Percentiles rank a stretch among this genome's conserved stretches.
Conservation (phyloP, 768 basidiomycete species). For the Mycena vitilis region DNA sequence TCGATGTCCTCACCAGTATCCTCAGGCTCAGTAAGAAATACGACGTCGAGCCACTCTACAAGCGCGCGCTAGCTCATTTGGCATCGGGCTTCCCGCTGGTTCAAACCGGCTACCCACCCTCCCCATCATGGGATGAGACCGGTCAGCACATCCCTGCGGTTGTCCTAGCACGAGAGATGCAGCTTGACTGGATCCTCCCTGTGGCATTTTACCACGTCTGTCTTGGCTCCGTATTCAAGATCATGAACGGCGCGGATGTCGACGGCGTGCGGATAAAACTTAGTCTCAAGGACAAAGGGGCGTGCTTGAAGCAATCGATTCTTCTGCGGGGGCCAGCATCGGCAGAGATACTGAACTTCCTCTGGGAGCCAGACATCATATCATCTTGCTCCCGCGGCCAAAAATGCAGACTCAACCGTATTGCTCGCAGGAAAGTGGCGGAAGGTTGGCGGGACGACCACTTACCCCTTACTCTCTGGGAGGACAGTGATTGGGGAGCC, state of each 20-base stretch:
- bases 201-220: conserved; percentile 15
- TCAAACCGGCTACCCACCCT: not conserved
- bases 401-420: not conserved
- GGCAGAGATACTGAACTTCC: conserved; percentile 12
- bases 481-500: conserved; percentile 41
- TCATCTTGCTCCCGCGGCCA: not conserved
- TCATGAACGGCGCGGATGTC: conserved; percentile 5
- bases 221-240: not conserved
- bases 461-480: conserved; percentile 13
- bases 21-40: conserved; percentile 29
- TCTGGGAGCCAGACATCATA: conserved; percentile 9
- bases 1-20: conserved; percentile 8
- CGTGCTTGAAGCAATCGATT: not conserved
- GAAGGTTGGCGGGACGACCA: not conserved
- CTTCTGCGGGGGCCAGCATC: not conserved
- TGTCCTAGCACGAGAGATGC: conserved; percentile 8
- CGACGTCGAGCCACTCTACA: conserved; percentile 8
- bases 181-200: conserved; percentile 19
- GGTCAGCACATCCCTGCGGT: not conserved
- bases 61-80: conserved; percentile 20
- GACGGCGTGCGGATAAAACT: not conserved
- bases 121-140: not conserved
- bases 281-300: not conserved
- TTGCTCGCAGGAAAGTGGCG: not conserved
- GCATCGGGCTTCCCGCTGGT: conserved; percentile 1